Conservation (phyloP, 2,329 filamentous ascomycete genomes). For the Diplodia intermedia region DNA sequence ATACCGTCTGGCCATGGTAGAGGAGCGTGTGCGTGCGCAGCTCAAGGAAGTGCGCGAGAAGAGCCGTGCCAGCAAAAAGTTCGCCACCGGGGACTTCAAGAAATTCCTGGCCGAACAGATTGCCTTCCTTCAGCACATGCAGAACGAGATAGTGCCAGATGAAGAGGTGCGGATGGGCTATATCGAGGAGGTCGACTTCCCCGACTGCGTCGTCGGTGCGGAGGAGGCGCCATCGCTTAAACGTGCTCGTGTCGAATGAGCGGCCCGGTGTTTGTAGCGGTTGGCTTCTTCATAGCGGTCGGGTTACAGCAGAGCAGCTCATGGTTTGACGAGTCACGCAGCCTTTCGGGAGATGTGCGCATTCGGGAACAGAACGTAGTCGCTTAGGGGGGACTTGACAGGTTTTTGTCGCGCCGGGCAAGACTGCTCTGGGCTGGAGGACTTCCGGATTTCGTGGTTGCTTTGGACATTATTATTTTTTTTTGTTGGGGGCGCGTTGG, state of each 20-base stretch:
- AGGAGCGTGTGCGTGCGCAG: slow-evolving; percentile 61
- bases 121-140: slow-evolving; percentile 45
- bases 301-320: slow-evolving; percentile 13
- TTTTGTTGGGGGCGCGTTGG: slow-evolving; percentile 22
- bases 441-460: slow-evolving; percentile 4
- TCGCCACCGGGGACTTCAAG: slow-evolving; percentile 46
- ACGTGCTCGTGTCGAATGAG: slow-evolving; percentile 26
- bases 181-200: slow-evolving; percentile 41
- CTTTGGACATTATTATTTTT: not conserved
- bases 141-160: slow-evolving; percentile 45
- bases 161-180: slow-evolving; percentile 41
- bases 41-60: slow-evolving; percentile 53
- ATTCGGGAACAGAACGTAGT: slow-evolving; percentile 22
- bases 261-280: slow-evolving; percentile 6
- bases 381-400: not conserved
- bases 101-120: slow-evolving; percentile 45
- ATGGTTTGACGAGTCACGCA: slow-evolving; percentile 32
- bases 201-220: slow-evolving; percentile 39
- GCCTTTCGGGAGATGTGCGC: slow-evolving; percentile 25
- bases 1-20: slow-evolving; percentile 68
- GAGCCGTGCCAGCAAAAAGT: slow-evolving; percentile 41
- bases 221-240: slow-evolving; percentile 32
- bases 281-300: slow-evolving; percentile 1
- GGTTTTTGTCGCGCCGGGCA: slow-evolving; percentile 25
- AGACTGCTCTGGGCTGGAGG: slow-evolving; percentile 16